phyloP scores from a whole-genome alignment of 345 rosid genomes.

The Citrus unshiu region DNA sequence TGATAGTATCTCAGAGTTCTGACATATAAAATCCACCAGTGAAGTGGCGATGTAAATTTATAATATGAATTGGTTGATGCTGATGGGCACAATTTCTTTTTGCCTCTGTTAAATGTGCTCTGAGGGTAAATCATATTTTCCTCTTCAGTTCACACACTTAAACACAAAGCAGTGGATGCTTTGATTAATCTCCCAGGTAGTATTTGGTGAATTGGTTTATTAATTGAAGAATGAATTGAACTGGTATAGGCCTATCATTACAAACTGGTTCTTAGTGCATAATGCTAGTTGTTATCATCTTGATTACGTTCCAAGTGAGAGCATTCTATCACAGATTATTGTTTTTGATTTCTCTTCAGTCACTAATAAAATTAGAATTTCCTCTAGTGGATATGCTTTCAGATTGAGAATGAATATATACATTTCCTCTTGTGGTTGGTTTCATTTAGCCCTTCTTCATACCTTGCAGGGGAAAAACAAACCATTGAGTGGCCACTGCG shows the following conservation, averaged over 20 bases:
- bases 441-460: slow-evolving; percentile 18
- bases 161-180: too few relatives aligned
- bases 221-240: neutral
- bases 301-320: neutral
- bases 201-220: neutral
- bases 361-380: too few relatives aligned
- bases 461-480: slow-evolving; percentile 83
- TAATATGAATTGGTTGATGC: neutral
- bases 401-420: neutral
- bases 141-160: neutral
- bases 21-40: neutral
- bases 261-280: neutral
- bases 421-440: slow-evolving; percentile 7
- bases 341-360: neutral
- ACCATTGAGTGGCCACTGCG: slow-evolving; percentile 97
- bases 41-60: neutral
- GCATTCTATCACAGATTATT: neutral
- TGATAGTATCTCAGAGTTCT: neutral
- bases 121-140: neutral
- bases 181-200: neutral
- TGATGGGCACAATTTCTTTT: neutral
- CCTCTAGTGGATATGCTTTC: neutral
- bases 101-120: neutral
- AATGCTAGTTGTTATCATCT: neutral
- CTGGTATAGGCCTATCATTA: neutral